Evolutionary conservation across 2,329 filamentous ascomycete genomes (phyloP).

Genomic region (Aureobasidium mangrovei): DNA sequence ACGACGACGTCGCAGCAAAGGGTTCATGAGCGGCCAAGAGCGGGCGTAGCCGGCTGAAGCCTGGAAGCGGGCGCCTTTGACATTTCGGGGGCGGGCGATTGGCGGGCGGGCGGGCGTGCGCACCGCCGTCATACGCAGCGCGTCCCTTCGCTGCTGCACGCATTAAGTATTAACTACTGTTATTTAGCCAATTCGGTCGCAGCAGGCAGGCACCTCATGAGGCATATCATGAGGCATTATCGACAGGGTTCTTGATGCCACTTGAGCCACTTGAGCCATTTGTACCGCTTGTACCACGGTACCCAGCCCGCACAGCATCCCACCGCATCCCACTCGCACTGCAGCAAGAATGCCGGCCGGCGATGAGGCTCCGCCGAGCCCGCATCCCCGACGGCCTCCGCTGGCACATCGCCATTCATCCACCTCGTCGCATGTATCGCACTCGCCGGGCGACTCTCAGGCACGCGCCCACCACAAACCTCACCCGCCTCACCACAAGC

Average conservation of each 20-base stretch:
- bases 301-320: not conserved
- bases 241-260: not conserved
- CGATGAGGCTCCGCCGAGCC: slow-evolving; percentile 6
- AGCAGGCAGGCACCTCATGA: not conserved
- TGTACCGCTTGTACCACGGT: not conserved
- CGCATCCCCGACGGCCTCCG: slow-evolving; percentile 26
- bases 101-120: no score
- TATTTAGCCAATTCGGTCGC: not conserved
- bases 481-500: slow-evolving; percentile 24
- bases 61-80: no score
- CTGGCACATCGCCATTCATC: slow-evolving; percentile 30
- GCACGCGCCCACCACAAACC: not conserved
- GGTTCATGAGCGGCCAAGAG: no score
- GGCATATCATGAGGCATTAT: not conserved
- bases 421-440: slow-evolving; percentile 28
- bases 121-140: not conserved
- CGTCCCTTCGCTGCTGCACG: no score
- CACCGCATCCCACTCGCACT: not conserved
- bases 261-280: no score
- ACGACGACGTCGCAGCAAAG: no score
- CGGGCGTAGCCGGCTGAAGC: no score
- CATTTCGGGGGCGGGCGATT: no score
- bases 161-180: no score
- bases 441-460: slow-evolving; percentile 24
- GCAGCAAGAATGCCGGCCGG: not conserved